Conservation (phyloP, 495 filamentous ascomycete genomes). For the Glutinoglossum americanum region DNA sequence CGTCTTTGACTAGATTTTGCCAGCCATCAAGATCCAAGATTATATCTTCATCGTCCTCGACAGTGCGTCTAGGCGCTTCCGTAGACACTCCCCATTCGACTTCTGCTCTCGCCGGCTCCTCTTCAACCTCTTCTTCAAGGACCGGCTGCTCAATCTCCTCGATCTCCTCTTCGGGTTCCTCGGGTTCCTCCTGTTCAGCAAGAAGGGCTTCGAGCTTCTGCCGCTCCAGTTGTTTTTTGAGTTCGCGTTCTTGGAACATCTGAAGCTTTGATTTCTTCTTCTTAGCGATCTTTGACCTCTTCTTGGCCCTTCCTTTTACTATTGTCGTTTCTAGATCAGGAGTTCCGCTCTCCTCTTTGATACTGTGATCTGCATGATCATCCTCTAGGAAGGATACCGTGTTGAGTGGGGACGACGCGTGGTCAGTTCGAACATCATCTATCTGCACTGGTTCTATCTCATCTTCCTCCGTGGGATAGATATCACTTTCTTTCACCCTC, state of each 20-base stretch:
- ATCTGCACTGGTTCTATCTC: not conserved
- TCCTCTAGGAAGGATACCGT: not conserved
- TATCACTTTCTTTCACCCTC: conserved; percentile 30
- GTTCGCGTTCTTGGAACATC: conserved; percentile 44
- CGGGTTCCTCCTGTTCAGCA: conserved; percentile 10
- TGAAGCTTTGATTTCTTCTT: conserved; percentile 59
- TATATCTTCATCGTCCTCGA: conserved; percentile 43
- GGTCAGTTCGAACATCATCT: not conserved
- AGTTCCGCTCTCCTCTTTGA: conserved; percentile 13
- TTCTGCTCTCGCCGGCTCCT: conserved; percentile 19
- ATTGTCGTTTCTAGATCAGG: conserved; percentile 19
- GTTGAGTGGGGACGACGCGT: not conserved
- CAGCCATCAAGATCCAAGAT: conserved; percentile 58
- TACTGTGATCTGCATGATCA: not conserved
- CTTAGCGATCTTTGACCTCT: conserved; percentile 19
- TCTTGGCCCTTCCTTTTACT: conserved; percentile 22
- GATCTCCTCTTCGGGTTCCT: conserved; percentile 6
- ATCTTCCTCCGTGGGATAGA: conserved; percentile 3
- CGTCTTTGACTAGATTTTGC: conserved; percentile 57
- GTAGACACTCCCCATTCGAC: conserved; percentile 39
- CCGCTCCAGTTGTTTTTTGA: conserved; percentile 29
- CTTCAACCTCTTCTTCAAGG: conserved; percentile 8
- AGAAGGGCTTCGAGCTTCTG: conserved; percentile 18
- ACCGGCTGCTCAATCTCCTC: not conserved
- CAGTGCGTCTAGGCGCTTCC: conserved; percentile 36